These are phyloP conservation scores for Camellia granthamiana DNA, from an alignment of 148 eudicot genomes.

Conservation along the genomic window DNA sequence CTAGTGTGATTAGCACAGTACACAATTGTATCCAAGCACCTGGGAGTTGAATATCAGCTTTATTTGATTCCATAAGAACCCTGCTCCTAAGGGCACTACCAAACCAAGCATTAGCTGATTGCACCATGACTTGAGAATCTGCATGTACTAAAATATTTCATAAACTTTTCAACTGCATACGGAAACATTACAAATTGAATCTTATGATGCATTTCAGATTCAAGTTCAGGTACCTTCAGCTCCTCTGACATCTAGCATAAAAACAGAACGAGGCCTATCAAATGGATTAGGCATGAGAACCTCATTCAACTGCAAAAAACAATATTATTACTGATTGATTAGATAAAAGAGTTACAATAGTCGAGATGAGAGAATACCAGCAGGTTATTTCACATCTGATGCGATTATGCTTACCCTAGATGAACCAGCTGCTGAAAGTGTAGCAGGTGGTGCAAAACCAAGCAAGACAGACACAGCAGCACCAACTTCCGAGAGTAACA, in stretches of 20 bases:
- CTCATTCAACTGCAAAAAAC: slow-evolving; percentile 71
- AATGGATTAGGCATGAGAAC: slow-evolving; percentile 88
- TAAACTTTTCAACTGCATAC: neutral
- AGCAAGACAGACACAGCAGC: slow-evolving; percentile 89
- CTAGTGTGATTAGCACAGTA: neutral
- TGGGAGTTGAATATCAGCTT: slow-evolving; percentile 58
- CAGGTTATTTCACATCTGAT: neutral
- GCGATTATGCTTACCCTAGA: slow-evolving; percentile 46
- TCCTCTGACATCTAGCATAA: slow-evolving; percentile 69
- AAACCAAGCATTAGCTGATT: slow-evolving; percentile 28
- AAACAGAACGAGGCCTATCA: slow-evolving; percentile 80
- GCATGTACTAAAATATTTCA: slow-evolving; percentile 14
- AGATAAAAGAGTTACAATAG: neutral
- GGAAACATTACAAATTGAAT: neutral
- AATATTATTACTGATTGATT: neutral
- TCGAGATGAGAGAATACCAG: slow-evolving; percentile 10
- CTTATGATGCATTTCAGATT: slow-evolving; percentile 1
- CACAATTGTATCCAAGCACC: slow-evolving; percentile 39
- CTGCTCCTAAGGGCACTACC: slow-evolving; percentile 39
- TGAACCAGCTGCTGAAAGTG: slow-evolving; percentile 71
- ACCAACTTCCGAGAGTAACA: slow-evolving; percentile 73
- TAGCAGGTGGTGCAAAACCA: slow-evolving; percentile 78
- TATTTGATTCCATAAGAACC: slow-evolving; percentile 38
- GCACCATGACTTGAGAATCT: slow-evolving; percentile 44
- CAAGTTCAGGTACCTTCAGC: slow-evolving; percentile 53